Percentiles rank a stretch among this genome's conserved stretches.
Conservation (phyloP, 179 eudicot genomes). For the Corrigiola litoralis region DNA sequence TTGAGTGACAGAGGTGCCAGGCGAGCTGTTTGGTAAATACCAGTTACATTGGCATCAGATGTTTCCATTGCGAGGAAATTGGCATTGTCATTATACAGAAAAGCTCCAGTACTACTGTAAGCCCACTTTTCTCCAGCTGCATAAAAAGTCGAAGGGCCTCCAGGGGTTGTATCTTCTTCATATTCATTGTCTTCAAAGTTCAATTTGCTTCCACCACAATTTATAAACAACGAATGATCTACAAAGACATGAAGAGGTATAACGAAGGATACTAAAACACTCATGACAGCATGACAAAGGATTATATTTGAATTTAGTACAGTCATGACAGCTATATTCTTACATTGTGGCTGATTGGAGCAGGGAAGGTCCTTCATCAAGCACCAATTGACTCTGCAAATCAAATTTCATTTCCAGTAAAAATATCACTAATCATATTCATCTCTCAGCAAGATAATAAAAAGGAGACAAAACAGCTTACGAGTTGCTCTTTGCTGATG, state of each 20-base stretch:
- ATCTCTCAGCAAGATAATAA: background rate
- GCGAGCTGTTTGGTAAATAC: conserved; percentile 60
- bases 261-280: background rate
- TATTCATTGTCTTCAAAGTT: conserved; percentile 42
- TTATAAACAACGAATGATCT: conserved; percentile 61
- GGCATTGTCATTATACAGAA: conserved; percentile 21
- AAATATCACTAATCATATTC: background rate
- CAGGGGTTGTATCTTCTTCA: conserved; percentile 36
- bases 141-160: conserved; percentile 44
- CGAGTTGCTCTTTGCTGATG: conserved; percentile 39
- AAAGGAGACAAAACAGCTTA: conserved; percentile 23
- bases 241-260: conserved; percentile 13
- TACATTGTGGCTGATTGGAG: conserved; percentile 44
- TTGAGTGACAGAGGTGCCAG: conserved; percentile 60
- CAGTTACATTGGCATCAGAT: conserved; percentile 30
- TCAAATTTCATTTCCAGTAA: background rate
- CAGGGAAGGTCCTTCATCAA: conserved; percentile 63
- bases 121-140: conserved; percentile 54
- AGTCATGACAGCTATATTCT: conserved; percentile 3
- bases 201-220: conserved; percentile 60
- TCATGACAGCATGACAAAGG: too few species aligned
- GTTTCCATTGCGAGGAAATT: conserved; percentile 27
- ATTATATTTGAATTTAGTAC: too few species aligned
- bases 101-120: conserved; percentile 61
- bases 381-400: conserved; percentile 60